phyloP scores from a whole-genome alignment of 306 rosid species.

The Glycine tomentella region DNA sequence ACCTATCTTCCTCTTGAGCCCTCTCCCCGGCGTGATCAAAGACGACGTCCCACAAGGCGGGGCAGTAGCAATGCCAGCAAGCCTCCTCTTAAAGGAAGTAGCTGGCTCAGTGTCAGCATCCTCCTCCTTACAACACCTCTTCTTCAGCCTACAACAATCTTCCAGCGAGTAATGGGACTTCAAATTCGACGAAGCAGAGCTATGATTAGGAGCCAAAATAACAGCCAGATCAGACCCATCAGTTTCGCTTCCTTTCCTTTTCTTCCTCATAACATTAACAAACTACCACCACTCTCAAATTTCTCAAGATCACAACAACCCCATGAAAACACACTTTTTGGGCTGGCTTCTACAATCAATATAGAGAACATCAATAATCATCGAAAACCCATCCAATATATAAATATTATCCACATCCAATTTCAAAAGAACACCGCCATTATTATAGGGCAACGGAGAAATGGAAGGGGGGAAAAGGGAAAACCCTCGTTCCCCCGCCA shows the following conservation, averaged over 20 bases:
- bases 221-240: slow-evolving; percentile 59
- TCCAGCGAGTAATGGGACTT: slow-evolving; percentile 83
- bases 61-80: slow-evolving; percentile 95
- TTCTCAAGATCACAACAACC: slow-evolving; percentile 29
- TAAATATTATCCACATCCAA: not conserved
- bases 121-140: slow-evolving; percentile 76
- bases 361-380: slow-evolving; percentile 24
- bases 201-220: slow-evolving; percentile 52
- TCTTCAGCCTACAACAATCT: slow-evolving; percentile 84
- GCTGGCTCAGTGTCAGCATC: slow-evolving; percentile 61
- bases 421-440: slow-evolving; percentile 28
- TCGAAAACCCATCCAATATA: slow-evolving; percentile 11
- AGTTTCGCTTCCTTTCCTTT: slow-evolving; percentile 87
- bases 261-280: slow-evolving; percentile 80
- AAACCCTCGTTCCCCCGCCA: not conserved
- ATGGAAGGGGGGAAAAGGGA: not conserved
- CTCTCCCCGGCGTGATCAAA: slow-evolving; percentile 75
- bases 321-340: too few relatives aligned
- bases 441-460: not conserved
- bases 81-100: slow-evolving; percentile 71
- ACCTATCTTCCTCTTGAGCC: slow-evolving; percentile 97
- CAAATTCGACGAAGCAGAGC: slow-evolving; percentile 65
- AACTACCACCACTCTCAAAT: slow-evolving; percentile 40
- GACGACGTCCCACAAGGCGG: slow-evolving; percentile 92
- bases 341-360: not conserved